A percentile compares a stretch with the other conserved stretches of the same genome.
phyloP scores from a whole-genome alignment of 768 basidiomycete genomes.

The Leccinum disarticulatum region DNA sequence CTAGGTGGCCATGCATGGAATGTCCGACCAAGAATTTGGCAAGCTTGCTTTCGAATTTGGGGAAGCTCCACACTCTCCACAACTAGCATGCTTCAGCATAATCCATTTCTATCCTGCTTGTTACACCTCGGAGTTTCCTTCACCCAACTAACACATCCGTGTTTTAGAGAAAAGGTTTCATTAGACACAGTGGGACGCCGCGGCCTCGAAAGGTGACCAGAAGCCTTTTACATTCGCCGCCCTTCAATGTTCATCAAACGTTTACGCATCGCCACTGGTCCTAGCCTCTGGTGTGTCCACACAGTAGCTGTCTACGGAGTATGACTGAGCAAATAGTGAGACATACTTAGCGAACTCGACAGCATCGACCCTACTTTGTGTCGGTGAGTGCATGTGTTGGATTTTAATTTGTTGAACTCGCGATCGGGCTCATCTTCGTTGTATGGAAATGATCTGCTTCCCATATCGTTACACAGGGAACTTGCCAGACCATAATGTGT shows the following conservation, averaged over 20 bases:
- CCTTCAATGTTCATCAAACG: not conserved
- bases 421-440: not conserved
- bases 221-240: not conserved
- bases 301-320: not conserved
- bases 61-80: not conserved
- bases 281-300: not conserved
- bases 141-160: not conserved
- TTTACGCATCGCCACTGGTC: not conserved
- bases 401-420: not conserved
- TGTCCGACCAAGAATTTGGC: not conserved
- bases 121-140: not conserved
- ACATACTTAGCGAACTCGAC: not conserved
- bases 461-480: no score
- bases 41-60: not conserved
- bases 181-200: not conserved
- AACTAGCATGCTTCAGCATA: no score
- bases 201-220: not conserved
- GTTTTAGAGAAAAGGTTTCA: not conserved
- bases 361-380: not conserved
- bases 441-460: not conserved
- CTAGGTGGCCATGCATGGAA: not conserved
- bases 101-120: no score
- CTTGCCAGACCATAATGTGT: not conserved
- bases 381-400: not conserved
- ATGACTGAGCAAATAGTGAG: not conserved